phyloP scores from a whole-genome alignment of 371 early-diverging fungal species.

The Mortierella sp. region DNA sequence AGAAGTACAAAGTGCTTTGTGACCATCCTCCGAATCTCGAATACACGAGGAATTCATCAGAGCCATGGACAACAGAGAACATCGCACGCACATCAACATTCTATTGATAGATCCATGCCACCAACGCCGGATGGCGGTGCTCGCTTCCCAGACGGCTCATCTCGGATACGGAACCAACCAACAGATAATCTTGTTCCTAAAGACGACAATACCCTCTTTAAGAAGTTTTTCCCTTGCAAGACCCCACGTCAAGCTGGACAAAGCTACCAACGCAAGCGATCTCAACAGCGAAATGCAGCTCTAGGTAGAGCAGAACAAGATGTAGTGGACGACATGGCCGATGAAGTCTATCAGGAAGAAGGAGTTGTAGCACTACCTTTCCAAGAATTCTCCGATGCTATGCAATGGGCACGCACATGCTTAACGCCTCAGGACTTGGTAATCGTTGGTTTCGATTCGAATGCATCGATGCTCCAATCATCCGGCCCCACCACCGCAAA shows the following conservation, averaged over 20 bases:
- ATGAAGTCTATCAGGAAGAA: slow-evolving; percentile 21
- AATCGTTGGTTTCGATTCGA: slow-evolving; percentile 39
- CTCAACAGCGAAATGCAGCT: slow-evolving; percentile 6
- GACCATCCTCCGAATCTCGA: slow-evolving; percentile 26
- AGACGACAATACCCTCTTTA: slow-evolving; percentile 33
- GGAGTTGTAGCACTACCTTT: slow-evolving; percentile 29
- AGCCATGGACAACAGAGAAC: neutral
- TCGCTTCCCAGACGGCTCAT: neutral
- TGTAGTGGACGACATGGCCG: slow-evolving; percentile 1
- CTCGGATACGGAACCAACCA: neutral
- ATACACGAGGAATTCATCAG: neutral
- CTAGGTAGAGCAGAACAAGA: neutral
- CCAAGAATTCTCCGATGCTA: slow-evolving; percentile 35
- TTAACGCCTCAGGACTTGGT: slow-evolving; percentile 43
- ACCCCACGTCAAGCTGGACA: slow-evolving; percentile 27
- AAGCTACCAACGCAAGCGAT: slow-evolving; percentile 10
- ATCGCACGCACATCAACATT: neutral
- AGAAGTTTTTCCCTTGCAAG: slow-evolving; percentile 34
- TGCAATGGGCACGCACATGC: slow-evolving; percentile 35
- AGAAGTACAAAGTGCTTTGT: slow-evolving; percentile 43
- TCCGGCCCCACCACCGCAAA: neutral
- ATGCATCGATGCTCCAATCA: neutral
- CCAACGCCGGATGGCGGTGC: slow-evolving; percentile 19
- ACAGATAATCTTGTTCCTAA: slow-evolving; percentile 23
- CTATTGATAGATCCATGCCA: slow-evolving; percentile 19